Base-by-base conservation (phyloP, 768 basidiomycete species). In the Mycena amicta region DNA sequence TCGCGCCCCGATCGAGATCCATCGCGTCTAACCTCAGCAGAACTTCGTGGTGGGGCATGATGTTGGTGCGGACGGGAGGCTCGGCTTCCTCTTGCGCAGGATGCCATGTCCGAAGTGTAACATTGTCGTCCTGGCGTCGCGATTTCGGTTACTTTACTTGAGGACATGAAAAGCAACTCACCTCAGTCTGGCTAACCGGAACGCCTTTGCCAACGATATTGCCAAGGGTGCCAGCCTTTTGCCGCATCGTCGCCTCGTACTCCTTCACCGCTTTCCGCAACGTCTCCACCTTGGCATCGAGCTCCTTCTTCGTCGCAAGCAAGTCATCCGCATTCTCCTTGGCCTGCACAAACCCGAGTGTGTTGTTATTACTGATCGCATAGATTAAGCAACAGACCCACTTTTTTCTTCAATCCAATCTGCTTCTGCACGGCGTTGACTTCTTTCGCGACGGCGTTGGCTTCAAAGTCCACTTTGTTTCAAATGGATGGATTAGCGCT, bases 21-120 rank as follows among this genome's bases (percentile, higher is more conserved):
- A 96, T 95, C 23, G 93, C 95, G 68, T 97, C 97, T 26, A 99
- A 77, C 41, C 93, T 84, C 47, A 94, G 83, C 47, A 99, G 83
- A 25, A 98, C 93, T 77, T 99, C 97, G 67, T 99, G 95, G 72
- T 99, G 97, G n/a, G 96, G 88, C 75, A 98, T 82, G 68, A 98
- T 93, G 50, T 83, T 88, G 3, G 80, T 76, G 70, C 83, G 85
- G 66, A 85, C 82, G 65, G 88, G 83, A 23, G 88, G 90, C 64
- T 92, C 85, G 27, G 77, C 87, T 57, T 84, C 79, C 23, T 87
- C 84, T 5, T 88, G 90, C 33, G 85, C 82, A 1, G 95, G 93
- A 75, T 94, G 88, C 90, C 92, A 98, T 55, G 86, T 92, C 59
- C 86, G 80, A 15, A 95, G 63, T 3, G 88, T 87, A 1, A 73